phyloP scores from a whole-genome alignment of 192 early-diverging fungal species.

The Coemansia sp. region DNA sequence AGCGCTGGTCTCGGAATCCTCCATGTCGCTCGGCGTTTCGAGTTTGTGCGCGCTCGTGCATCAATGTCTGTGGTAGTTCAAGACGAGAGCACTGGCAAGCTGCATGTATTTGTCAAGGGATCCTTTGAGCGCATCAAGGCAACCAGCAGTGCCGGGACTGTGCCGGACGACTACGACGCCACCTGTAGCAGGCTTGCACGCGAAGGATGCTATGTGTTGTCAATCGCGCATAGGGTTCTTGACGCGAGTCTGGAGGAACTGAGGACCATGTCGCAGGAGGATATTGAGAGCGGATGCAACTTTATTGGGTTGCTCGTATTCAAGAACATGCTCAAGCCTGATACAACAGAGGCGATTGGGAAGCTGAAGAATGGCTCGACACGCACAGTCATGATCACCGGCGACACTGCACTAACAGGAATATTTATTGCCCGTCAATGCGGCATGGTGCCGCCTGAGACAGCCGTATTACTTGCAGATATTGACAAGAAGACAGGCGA shows the following conservation, averaged over 20 bases:
- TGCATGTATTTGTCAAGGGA: conserved; percentile 64
- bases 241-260: conserved; percentile 48
- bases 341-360: conserved; percentile 65
- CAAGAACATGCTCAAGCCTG: conserved; percentile 74
- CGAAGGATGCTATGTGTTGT: conserved; percentile 75
- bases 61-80: conserved; percentile 63
- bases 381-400: conserved; percentile 83
- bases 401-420: conserved; percentile 77
- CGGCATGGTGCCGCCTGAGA: conserved; percentile 21
- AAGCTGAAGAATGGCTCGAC: conserved; percentile 68
- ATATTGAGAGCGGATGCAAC: conserved; percentile 60
- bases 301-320: conserved; percentile 71
- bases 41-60: conserved; percentile 66
- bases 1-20: conserved; percentile 8
- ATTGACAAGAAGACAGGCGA: conserved; percentile 31
- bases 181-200: conserved; percentile 58
- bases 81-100: conserved; percentile 45
- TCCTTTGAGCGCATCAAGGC: conserved; percentile 73
- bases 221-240: conserved; percentile 60
- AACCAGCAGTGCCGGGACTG: conserved; percentile 43
- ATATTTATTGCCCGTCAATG: conserved; percentile 65
- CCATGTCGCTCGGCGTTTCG: conserved; percentile 58
- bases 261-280: conserved; percentile 52
- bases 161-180: conserved; percentile 61
- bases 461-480: conserved; percentile 55